Base-by-base conservation (phyloP, 805 yeast species). In the Candida odintsovae region DNA sequence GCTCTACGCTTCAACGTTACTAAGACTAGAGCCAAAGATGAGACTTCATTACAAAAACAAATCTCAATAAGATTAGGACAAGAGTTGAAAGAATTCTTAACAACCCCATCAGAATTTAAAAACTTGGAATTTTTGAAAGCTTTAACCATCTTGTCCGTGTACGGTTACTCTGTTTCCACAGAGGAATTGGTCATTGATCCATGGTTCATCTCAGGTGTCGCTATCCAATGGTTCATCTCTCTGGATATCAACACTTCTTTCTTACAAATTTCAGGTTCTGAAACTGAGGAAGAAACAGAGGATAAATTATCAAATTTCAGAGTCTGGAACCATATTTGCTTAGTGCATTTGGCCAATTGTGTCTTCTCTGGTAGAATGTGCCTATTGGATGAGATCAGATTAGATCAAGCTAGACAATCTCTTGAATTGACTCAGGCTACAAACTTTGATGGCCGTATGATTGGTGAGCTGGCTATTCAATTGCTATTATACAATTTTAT, bases 371-470 rank as follows among this genome's bases (percentile, higher is more conserved):
- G 92, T 10, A 62, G 90, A 55, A 71, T 73, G 77, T 75, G 83
- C 61, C 63, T 81, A 22, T 62, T 84, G 8, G 88, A 83, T 57
- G 81, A 76, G 48, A 67, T 75, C 21, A 67, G 88, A 36, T 61
- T 83, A 39, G 79, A 77, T 48, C 75, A 77, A 48, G 80, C 87
- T 50, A 71, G 80, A 10, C 72, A 78, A 19, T 75, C 83, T 1
- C 65, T 82, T 42, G 77, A 80, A 36, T 63, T 78, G 35, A 70
- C 81, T 5, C 69, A 77, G 31, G 78, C 90, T 2, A 83, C 90
- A 6, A 83, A 84, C 57, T 86, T 86, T 60, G 95, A 86, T 59
- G 88, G 86, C n/a, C 66, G 94, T 48, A 83, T 86, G 79, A 82
- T 85, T 8, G 82, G 89, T 37, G 95, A 86, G 62, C 78, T 84